Conservation (phyloP, 805 yeast species). For the Candida sphagnicola region DNA sequence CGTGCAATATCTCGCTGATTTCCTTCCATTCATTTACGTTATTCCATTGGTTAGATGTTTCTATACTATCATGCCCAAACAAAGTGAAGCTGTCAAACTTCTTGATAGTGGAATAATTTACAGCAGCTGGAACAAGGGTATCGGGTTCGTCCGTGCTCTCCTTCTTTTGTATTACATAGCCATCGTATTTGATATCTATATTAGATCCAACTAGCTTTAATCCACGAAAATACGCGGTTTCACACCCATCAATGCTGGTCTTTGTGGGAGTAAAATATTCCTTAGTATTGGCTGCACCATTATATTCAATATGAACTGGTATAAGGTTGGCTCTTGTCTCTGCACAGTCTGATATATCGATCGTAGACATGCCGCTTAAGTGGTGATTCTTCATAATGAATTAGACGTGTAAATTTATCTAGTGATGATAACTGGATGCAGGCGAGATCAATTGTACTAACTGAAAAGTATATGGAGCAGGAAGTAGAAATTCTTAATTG, state of each 20-base stretch:
- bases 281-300: constrained; percentile 29
- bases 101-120: constrained; percentile 16
- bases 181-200: constrained; percentile 16
- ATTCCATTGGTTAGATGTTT: constrained; percentile 20
- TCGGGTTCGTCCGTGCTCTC: constrained; percentile 15
- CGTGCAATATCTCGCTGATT: constrained; percentile 22
- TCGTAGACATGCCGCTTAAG: neutral
- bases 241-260: constrained; percentile 12
- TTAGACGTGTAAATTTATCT: neutral
- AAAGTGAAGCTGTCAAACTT: constrained; percentile 18
- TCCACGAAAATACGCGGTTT: constrained; percentile 32
- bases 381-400: neutral
- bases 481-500: no score
- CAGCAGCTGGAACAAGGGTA: constrained; percentile 12
- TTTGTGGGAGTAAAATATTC: constrained; percentile 31
- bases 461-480: no score
- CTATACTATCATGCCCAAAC: constrained; percentile 30
- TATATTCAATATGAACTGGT: constrained; percentile 24
- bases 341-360: constrained; percentile 8
- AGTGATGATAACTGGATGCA: no score
- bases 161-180: constrained; percentile 17
- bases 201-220: constrained; percentile 26
- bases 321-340: constrained; percentile 18
- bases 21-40: constrained; percentile 26
- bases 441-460: no score